Percentiles rank a stretch among this genome's conserved stretches.
Conservation (phyloP, 805 yeast species). For the Teunomyces funiuensis region DNA sequence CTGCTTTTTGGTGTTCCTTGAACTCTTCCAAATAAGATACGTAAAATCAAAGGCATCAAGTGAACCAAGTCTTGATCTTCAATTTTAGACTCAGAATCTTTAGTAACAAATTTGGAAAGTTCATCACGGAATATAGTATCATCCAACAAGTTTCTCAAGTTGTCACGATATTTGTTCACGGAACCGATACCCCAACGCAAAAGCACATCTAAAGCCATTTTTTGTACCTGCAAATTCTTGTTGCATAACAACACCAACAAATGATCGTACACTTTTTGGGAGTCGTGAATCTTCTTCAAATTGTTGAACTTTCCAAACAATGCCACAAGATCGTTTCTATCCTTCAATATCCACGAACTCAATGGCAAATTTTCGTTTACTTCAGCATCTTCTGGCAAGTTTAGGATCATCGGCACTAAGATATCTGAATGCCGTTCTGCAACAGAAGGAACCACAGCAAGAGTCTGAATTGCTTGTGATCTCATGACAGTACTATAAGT, state of each 20-base stretch:
- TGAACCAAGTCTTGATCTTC: constrained; percentile 58
- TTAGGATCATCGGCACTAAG: constrained; percentile 59
- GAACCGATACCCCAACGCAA: constrained; percentile 60
- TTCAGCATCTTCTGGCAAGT: constrained; percentile 17
- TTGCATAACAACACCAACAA: constrained; percentile 60
- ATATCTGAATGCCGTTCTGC: constrained; percentile 64
- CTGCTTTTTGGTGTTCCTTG: constrained; percentile 69
- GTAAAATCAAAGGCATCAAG: constrained; percentile 69
- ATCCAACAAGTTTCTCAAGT: constrained; percentile 72
- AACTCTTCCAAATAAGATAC: constrained; percentile 85
- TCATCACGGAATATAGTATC: constrained; percentile 87
- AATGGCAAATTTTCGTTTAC: constrained; percentile 24
- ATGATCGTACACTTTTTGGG: constrained; percentile 53
- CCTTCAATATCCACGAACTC: constrained; percentile 46
- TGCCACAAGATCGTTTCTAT: constrained; percentile 57
- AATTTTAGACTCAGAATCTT: constrained; percentile 50
- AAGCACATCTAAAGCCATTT: constrained; percentile 67
- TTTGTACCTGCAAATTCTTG: constrained; percentile 62
- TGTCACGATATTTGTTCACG: constrained; percentile 68
- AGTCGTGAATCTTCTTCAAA: constrained; percentile 52
- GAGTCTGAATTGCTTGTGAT: constrained; percentile 55
- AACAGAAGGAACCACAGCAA: constrained; percentile 57
- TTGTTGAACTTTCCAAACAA: constrained; percentile 65
- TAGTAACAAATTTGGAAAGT: constrained; percentile 58
- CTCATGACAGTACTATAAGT: constrained; percentile 49